Evolutionary conservation across 202 grass and related monocot species (phyloP).

Genomic region (Panicum hallii): DNA sequence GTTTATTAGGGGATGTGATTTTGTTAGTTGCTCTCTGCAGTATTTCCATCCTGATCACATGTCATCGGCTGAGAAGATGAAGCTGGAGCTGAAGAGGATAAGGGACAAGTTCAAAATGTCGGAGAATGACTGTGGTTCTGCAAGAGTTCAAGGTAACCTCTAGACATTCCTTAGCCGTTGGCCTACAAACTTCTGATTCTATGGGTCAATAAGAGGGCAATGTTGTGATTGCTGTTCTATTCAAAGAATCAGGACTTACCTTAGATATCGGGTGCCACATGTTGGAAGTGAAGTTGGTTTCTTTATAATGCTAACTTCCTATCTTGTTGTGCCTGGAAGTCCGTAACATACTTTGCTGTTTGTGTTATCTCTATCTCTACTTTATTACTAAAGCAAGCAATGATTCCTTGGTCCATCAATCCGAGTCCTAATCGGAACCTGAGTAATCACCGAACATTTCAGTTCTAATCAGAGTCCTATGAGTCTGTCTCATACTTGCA

Average conservation of each 20-base stretch:
- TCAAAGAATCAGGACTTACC: neutral
- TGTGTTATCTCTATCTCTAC: neutral
- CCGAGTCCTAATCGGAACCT: no score
- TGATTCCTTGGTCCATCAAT: no score
- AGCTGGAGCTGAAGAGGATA: conserved; percentile 8
- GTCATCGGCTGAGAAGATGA: conserved; percentile 5
- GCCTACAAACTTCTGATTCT: neutral
- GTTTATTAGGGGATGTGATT: neutral
- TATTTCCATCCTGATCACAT: conserved; percentile 3
- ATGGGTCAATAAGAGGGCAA: neutral
- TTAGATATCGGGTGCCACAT: neutral
- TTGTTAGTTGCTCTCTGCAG: neutral
- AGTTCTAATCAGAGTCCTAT: no score
- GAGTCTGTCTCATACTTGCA: no score
- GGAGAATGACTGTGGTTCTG: neutral
- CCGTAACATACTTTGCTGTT: neutral
- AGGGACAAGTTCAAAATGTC: neutral
- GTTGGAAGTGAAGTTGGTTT: neutral
- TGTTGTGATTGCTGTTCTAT: neutral
- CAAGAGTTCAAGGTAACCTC: neutral
- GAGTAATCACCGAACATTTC: no score
- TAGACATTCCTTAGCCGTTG: neutral
- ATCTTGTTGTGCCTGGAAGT: neutral
- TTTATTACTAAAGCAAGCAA: no score
- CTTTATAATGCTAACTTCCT: neutral